Conservation (phyloP, 352 stramenopile genomes). For the Phytopythium helicoides region DNA sequence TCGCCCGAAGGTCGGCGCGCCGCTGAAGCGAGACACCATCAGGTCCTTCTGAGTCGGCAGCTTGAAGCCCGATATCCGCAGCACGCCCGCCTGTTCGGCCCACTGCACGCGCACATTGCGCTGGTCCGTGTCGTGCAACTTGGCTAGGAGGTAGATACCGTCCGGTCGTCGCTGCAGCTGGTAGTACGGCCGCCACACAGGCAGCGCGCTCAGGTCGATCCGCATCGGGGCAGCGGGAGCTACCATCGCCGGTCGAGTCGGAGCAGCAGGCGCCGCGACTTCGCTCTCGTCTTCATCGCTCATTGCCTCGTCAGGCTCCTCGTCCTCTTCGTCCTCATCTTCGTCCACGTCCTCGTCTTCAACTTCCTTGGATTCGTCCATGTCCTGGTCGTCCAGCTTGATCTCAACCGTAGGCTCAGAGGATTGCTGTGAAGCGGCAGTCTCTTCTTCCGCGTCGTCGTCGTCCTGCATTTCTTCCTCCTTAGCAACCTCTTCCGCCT, state of each 20-base stretch:
- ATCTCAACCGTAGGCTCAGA: neutral
- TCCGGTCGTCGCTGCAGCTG: conserved; percentile 45
- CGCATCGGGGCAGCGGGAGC: neutral
- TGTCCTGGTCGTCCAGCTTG: conserved; percentile 14
- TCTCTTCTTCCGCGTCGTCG: conserved; percentile 13
- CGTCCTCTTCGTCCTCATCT: conserved; percentile 12
- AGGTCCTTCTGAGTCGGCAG: conserved; percentile 57
- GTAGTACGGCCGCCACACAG: conserved; percentile 61
- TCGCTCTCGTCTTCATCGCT: conserved; percentile 17
- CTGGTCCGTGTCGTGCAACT: conserved; percentile 22
- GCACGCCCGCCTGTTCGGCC: conserved; percentile 30
- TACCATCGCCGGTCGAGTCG: neutral
- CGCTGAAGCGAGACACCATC: conserved; percentile 48
- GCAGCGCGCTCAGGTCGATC: conserved; percentile 30
- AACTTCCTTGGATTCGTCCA: conserved; percentile 9
- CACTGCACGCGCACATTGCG: conserved; percentile 41
- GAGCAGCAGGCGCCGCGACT: conserved; percentile 2
- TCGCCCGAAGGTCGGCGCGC: conserved; percentile 53
- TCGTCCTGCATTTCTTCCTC: conserved; percentile 3
- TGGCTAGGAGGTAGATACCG: conserved; percentile 40
- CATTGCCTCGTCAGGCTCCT: conserved; percentile 11
- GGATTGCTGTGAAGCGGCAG: neutral
- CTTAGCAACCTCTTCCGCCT: conserved; percentile 1
- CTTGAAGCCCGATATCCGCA: conserved; percentile 50
- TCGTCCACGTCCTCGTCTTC: conserved; percentile 12